A percentile compares a stretch with the other conserved stretches of the same genome.
Evolutionary conservation across 2,329 filamentous ascomycete genomes (phyloP).

Genomic region (Microsporum canis): DNA sequence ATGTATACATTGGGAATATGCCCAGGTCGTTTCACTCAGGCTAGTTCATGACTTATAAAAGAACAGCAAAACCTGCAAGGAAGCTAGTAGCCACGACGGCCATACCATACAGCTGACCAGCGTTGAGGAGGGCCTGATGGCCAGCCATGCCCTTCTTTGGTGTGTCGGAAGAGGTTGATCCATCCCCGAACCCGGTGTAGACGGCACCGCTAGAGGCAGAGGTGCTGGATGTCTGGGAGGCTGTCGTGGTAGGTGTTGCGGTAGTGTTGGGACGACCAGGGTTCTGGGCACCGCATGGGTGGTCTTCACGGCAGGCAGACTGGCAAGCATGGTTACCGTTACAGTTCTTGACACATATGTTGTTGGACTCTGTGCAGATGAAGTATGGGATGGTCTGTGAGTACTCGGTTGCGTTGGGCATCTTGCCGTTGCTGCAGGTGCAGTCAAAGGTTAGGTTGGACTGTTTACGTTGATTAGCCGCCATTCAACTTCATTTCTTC

Average conservation of each 20-base stretch:
- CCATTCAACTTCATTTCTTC: background rate
- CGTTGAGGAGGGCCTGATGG: constrained; percentile 35
- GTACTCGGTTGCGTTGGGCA: constrained; percentile 51
- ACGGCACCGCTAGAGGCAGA: constrained; percentile 27
- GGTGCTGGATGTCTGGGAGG: constrained; percentile 25
- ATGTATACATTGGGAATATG: constrained; percentile 2
- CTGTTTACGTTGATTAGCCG: constrained; percentile 17
- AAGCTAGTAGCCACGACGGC: constrained; percentile 44
- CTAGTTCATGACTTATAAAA: constrained; percentile 25
- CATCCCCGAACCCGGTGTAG: constrained; percentile 37
- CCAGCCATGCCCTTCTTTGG: constrained; percentile 21
- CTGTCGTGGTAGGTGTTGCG: constrained; percentile 27
- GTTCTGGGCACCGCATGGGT: constrained; percentile 52
- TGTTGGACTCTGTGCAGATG: constrained; percentile 48
- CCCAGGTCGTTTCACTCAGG: background rate
- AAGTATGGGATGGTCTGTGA: constrained; percentile 53
- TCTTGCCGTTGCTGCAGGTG: constrained; percentile 42
- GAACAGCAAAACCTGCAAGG: constrained; percentile 46
- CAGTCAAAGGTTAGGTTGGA: constrained; percentile 44
- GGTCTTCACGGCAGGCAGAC: constrained; percentile 39
- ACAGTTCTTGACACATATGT: constrained; percentile 45
- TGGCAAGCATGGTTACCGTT: constrained; percentile 39
- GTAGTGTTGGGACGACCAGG: constrained; percentile 46
- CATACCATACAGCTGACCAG: constrained; percentile 47
- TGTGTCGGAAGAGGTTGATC: constrained; percentile 24